Conservation (phyloP, 768 basidiomycete genomes). For the Calvatia gigantea region DNA sequence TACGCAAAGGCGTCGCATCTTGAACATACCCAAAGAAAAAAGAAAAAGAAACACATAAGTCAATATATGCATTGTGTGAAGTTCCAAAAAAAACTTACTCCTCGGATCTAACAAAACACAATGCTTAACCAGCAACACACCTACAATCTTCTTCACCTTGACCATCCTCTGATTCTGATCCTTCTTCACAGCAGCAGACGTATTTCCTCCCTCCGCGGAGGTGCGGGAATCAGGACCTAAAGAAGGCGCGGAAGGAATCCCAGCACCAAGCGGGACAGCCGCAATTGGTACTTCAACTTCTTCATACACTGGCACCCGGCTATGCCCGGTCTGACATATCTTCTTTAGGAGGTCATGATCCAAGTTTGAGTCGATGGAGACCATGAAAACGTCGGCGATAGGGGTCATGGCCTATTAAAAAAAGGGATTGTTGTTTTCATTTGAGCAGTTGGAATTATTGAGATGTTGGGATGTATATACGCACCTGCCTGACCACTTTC, state of each 20-base stretch:
- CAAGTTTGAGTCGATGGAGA: constrained; percentile 78
- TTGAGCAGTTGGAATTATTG: too few relatives aligned
- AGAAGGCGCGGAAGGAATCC: not conserved
- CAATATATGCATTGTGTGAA: not conserved
- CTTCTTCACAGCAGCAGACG: not conserved
- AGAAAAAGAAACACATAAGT: not conserved
- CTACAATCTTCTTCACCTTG: constrained; percentile 78
- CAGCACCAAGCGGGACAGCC: constrained; percentile 17
- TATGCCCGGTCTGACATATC: constrained; percentile 78
- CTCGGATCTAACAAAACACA: constrained; percentile 87
- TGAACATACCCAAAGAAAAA: too few relatives aligned
- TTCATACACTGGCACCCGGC: constrained; percentile 80
- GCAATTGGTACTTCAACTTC: constrained; percentile 62
- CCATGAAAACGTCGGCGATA: constrained; percentile 79
- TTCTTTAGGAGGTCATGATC: constrained; percentile 77
- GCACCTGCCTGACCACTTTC: constrained; percentile 70
- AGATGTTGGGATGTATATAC: constrained; percentile 8
- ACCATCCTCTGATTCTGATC: constrained; percentile 27
- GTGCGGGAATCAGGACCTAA: not conserved
- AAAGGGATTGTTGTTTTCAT: too few relatives aligned
- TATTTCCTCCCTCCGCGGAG: not conserved
- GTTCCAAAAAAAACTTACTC: constrained; percentile 34
- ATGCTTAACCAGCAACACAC: constrained; percentile 86
- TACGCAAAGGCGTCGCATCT: constrained; percentile 82
- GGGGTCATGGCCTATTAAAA: constrained; percentile 70